Conservation (phyloP, 1,284 basidiomycete genomes). For the Cryptococcus wingfieldii region DNA sequence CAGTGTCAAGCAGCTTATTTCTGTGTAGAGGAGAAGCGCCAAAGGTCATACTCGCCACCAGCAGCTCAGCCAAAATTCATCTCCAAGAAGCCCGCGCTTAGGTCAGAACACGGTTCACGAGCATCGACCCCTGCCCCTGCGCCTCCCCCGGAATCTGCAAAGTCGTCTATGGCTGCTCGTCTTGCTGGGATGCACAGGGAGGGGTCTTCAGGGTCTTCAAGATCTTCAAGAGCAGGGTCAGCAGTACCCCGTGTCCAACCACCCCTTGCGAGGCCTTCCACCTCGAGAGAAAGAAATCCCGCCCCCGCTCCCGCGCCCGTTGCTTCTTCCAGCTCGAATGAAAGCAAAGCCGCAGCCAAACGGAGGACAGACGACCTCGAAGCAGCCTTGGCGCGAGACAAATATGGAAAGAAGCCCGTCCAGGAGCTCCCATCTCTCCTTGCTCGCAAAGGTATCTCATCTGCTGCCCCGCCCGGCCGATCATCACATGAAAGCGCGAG, state of each 20-base stretch:
- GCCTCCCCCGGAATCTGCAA: slow-evolving; percentile 63
- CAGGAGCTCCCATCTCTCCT: not conserved
- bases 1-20: not conserved
- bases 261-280: too few species aligned
- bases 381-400: too few species aligned
- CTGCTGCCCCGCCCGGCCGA: not conserved
- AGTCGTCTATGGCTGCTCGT: too few species aligned
- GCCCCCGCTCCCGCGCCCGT: too few species aligned
- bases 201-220: too few species aligned
- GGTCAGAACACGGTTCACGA: slow-evolving; percentile 57
- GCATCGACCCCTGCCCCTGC: slow-evolving; percentile 61
- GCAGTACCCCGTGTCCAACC: too few species aligned
- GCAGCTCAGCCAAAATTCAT: not conserved
- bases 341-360: too few species aligned
- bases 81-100: not conserved
- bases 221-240: too few species aligned
- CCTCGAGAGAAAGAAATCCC: too few species aligned
- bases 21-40: not conserved
- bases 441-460: not conserved
- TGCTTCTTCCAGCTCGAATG: too few species aligned
- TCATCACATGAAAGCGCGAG: not conserved
- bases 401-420: not conserved
- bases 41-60: not conserved
- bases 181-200: too few species aligned
- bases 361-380: too few species aligned